phyloP scores from a whole-genome alignment of 2,329 filamentous ascomycete species.

The Pezicula rhizophila region DNA sequence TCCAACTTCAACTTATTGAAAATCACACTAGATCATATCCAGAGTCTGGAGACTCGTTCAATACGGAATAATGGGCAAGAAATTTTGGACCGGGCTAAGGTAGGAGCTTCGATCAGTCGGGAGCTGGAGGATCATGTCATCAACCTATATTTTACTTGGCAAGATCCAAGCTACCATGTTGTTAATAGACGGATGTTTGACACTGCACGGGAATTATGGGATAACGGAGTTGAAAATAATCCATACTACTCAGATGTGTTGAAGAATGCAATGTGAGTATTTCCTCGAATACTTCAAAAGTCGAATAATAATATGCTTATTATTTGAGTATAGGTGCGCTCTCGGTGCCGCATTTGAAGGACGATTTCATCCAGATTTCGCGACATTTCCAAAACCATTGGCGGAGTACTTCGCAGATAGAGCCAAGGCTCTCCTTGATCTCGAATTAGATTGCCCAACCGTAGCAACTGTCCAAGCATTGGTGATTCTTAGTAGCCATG shows the following conservation, averaged over 20 bases:
- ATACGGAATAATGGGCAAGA: slow-evolving; percentile 5
- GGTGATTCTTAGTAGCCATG: slow-evolving; percentile 38
- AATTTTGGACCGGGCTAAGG: slow-evolving; percentile 3
- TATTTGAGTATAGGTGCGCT: slow-evolving; percentile 20
- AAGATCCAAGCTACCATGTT: slow-evolving; percentile 8
- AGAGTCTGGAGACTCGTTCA: background rate
- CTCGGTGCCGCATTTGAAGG: slow-evolving; percentile 30
- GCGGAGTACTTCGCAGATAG: slow-evolving; percentile 35
- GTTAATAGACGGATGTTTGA: slow-evolving; percentile 8
- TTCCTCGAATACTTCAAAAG: background rate
- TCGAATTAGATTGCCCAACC: slow-evolving; percentile 40
- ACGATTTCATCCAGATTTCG: slow-evolving; percentile 28
- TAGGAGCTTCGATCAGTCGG: slow-evolving; percentile 1
- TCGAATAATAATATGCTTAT: background rate
- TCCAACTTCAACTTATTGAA: slow-evolving; percentile 10
- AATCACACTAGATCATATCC: slow-evolving; percentile 3
- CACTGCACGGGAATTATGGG: background rate
- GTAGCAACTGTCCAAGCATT: slow-evolving; percentile 42
- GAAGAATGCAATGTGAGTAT: slow-evolving; percentile 9
- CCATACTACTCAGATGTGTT: slow-evolving; percentile 6
- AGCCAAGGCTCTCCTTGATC: slow-evolving; percentile 38
- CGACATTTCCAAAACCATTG: slow-evolving; percentile 12
- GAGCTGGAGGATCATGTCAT: slow-evolving; percentile 4
- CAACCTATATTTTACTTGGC: slow-evolving; percentile 9
- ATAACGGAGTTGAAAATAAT: background rate